Percentiles rank a stretch among this genome's conserved stretches.
Conservation (phyloP, 2,329 filamentous ascomycete genomes). For the Fonsecaea monophora region DNA sequence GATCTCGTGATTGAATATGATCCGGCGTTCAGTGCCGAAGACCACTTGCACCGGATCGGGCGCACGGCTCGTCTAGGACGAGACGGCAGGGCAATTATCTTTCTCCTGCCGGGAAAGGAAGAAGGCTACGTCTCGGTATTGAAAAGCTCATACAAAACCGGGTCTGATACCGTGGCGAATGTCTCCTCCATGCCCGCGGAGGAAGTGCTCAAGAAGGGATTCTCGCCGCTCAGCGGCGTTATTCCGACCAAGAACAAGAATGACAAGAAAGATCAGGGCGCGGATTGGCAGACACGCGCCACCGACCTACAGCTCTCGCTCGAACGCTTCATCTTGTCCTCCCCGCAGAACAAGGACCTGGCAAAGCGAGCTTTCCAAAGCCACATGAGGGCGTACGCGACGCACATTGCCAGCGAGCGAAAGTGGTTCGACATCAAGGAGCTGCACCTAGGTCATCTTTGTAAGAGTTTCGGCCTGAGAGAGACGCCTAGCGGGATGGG, state of each 20-base stretch:
- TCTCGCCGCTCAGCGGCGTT: slow-evolving; percentile 54
- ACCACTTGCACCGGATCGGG: slow-evolving; percentile 93
- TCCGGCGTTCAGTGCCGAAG: slow-evolving; percentile 88
- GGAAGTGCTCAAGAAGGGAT: slow-evolving; percentile 71
- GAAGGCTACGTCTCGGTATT: slow-evolving; percentile 86
- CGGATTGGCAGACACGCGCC: slow-evolving; percentile 67
- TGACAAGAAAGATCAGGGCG: slow-evolving; percentile 46
- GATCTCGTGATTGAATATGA: slow-evolving; percentile 97
- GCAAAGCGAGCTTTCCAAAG: slow-evolving; percentile 87
- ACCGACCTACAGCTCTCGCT: slow-evolving; percentile 72
- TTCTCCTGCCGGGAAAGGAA: slow-evolving; percentile 87
- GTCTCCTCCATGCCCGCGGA: slow-evolving; percentile 67
- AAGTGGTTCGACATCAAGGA: slow-evolving; percentile 89
- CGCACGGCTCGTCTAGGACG: slow-evolving; percentile 92
- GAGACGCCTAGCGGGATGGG: slow-evolving; percentile 79
- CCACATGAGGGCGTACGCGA: slow-evolving; percentile 92
- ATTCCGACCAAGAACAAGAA: slow-evolving; percentile 35
- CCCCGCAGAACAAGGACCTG: slow-evolving; percentile 75
- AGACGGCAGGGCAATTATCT: slow-evolving; percentile 83
- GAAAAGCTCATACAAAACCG: slow-evolving; percentile 69
- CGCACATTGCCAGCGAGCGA: slow-evolving; percentile 85
- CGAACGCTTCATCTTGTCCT: slow-evolving; percentile 69
- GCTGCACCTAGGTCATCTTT: slow-evolving; percentile 88
- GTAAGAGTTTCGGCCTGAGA: slow-evolving; percentile 89
- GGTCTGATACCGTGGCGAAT: slow-evolving; percentile 63